phyloP scores from a whole-genome alignment of 2,329 filamentous ascomycete species.

The Pseudopyricularia javanii region DNA sequence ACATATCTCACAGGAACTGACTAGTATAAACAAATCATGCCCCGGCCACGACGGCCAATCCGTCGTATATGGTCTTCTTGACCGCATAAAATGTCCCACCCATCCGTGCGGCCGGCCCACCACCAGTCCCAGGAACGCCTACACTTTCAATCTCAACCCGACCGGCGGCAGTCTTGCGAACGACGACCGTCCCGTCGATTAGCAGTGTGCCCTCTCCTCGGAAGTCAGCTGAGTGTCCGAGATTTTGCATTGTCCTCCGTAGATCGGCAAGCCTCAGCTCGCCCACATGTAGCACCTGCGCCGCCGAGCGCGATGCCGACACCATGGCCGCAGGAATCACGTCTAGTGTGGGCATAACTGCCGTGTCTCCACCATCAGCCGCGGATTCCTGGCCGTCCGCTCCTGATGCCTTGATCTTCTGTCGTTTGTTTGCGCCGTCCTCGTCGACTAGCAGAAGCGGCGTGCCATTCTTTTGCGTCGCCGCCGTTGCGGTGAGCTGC shows the following conservation, averaged over 20 bases:
- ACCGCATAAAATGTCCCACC: conserved; percentile 74
- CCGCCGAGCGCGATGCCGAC: conserved; percentile 61
- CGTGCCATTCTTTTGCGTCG: conserved; percentile 30
- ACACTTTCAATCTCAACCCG: conserved; percentile 79
- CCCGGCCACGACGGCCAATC: conserved; percentile 78
- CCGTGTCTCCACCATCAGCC: conserved; percentile 9
- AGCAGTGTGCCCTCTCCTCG: conserved; percentile 84
- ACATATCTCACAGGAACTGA: too few relatives aligned
- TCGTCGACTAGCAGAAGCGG: conserved; percentile 15
- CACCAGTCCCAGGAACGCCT: conserved; percentile 33
- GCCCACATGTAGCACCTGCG: conserved; percentile 86
- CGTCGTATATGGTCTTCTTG: conserved; percentile 84
- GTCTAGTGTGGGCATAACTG: conserved; percentile 35
- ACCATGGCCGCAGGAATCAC: conserved; percentile 47
- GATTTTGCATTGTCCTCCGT: conserved; percentile 66
- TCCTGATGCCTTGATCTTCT: conserved; percentile 18
- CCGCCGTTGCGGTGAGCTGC: conserved; percentile 31
- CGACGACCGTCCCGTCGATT: conserved; percentile 77
- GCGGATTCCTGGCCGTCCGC: conserved; percentile 11
- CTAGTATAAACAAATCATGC: conserved; percentile 23
- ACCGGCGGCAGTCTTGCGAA: conserved; percentile 78
- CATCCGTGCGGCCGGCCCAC: conserved; percentile 23
- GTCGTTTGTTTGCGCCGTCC: conserved; percentile 33
- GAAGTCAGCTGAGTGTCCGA: conserved; percentile 83
- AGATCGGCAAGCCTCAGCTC: conserved; percentile 84